Conservation (phyloP, 2,329 filamentous ascomycete genomes). For the Aspergillus eucalypticola region DNA sequence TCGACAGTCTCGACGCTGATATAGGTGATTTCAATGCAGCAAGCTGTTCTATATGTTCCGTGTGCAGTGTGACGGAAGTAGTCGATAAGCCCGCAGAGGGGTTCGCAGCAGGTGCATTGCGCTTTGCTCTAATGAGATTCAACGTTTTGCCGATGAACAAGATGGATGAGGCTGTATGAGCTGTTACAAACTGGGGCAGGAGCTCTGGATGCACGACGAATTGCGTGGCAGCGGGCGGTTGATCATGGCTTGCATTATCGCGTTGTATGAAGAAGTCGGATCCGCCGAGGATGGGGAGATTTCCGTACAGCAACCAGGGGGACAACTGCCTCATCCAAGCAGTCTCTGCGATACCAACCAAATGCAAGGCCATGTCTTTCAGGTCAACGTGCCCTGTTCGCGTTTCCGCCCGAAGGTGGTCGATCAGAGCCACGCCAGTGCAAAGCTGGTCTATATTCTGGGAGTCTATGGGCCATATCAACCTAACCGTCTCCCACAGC, state of each 20-base stretch:
- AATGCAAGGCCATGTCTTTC: constrained; percentile 69
- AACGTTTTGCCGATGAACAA: constrained; percentile 88
- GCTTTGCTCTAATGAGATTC: constrained; percentile 70
- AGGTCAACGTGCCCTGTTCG: constrained; percentile 89
- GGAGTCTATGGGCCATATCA: constrained; percentile 58
- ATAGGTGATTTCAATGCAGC: constrained; percentile 72
- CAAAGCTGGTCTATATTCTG: constrained; percentile 44
- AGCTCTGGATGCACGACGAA: constrained; percentile 62
- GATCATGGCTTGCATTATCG: constrained; percentile 40
- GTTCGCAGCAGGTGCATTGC: constrained; percentile 36
- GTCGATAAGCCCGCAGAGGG: constrained; percentile 44
- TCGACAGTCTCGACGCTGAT: constrained; percentile 68
- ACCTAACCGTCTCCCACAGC: constrained; percentile 72
- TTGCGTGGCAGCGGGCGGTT: constrained; percentile 49
- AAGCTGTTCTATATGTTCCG: constrained; percentile 57
- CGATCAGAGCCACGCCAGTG: constrained; percentile 72
- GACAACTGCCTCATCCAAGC: constrained; percentile 90
- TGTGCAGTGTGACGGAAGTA: constrained; percentile 60
- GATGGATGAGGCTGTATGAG: constrained; percentile 75
- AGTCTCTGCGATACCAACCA: constrained; percentile 77
- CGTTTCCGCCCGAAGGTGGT: constrained; percentile 71
- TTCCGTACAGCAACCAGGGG: constrained; percentile 87
- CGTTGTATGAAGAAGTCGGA: constrained; percentile 83
- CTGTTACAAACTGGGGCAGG: constrained; percentile 76
- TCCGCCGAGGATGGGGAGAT: constrained; percentile 72